Conservation (phyloP, 345 rosid genomes). For the Ceriops zippeliana region DNA sequence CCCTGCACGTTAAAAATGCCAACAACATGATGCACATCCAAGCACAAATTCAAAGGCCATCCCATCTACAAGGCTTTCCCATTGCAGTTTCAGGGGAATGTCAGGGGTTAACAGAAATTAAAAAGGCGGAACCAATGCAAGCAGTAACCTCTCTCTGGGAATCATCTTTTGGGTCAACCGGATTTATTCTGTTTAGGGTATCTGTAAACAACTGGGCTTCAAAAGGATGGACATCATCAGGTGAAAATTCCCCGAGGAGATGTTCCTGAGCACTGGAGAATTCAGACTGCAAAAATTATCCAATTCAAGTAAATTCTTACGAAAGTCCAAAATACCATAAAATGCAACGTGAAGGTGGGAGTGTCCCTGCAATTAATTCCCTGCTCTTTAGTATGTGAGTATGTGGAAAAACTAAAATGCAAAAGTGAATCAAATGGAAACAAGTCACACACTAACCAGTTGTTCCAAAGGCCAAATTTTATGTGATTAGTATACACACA, state of each 20-base stretch:
- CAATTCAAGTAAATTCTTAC: background rate
- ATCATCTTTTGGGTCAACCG: slow-evolving; percentile 30
- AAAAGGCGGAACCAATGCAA: slow-evolving; percentile 5
- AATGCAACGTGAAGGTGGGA: slow-evolving; percentile 66
- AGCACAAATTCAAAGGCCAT: background rate
- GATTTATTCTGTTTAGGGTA: slow-evolving; percentile 37
- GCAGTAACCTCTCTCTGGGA: slow-evolving; percentile 37
- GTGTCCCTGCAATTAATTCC: slow-evolving; percentile 48
- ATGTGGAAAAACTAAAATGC: background rate
- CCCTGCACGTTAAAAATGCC: slow-evolving; percentile 34
- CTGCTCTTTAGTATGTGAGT: too few species aligned
- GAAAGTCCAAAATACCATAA: background rate
- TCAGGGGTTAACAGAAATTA: slow-evolving; percentile 9
- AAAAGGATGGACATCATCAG: slow-evolving; percentile 79
- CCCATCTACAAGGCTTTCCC: too few species aligned
- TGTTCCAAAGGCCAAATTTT: background rate
- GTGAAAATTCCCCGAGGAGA: slow-evolving; percentile 66
- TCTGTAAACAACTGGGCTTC: slow-evolving; percentile 56
- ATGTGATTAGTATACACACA: too few species aligned
- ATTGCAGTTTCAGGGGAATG: too few species aligned
- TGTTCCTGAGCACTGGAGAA: slow-evolving; percentile 46
- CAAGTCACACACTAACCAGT: background rate
- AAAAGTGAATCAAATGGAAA: background rate
- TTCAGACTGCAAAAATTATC: slow-evolving; percentile 46
- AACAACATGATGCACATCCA: slow-evolving; percentile 13